Conservation (phyloP, 2,329 filamentous ascomycete genomes). For the Hypoxylon sp. region DNA sequence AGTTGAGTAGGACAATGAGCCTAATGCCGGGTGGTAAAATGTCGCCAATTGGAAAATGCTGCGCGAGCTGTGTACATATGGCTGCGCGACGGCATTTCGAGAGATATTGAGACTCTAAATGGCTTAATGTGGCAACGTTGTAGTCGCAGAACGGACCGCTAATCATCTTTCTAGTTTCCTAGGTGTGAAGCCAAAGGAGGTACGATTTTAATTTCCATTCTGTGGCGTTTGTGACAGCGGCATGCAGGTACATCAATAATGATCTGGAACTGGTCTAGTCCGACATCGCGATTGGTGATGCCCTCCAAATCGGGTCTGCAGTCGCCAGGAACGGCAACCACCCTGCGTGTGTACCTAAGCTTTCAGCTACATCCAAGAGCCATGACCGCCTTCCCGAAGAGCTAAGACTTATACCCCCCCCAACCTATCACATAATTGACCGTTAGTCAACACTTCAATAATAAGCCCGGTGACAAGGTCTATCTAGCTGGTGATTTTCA, state of each 20-base stretch:
- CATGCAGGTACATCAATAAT: slow-evolving; percentile 17
- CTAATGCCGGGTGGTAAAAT: no score
- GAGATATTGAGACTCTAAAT: no score
- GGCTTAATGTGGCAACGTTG: no score
- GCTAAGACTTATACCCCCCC: not conserved
- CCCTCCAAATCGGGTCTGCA: not conserved
- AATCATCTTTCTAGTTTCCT: not conserved
- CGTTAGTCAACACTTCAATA: not conserved
- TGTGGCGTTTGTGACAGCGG: not conserved
- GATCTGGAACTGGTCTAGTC: not conserved
- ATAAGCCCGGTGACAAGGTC: not conserved
- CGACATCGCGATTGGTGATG: slow-evolving; percentile 19
- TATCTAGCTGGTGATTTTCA: not conserved
- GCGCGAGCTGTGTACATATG: no score
- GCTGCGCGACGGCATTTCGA: no score
- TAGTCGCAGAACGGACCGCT: not conserved
- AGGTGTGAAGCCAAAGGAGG: no score
- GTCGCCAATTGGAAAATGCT: not conserved
- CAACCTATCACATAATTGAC: not conserved
- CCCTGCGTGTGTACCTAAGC: not conserved
- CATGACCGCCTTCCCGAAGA: not conserved
- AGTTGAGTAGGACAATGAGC: no score
- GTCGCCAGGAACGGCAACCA: slow-evolving; percentile 10
- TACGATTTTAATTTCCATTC: not conserved
- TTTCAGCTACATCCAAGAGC: slow-evolving; percentile 13